Evolutionary conservation across 805 yeast genomes (phyloP), one percentile per base, ranked within the genome.

Genomic region (Spathaspora gorwiae): DNA sequence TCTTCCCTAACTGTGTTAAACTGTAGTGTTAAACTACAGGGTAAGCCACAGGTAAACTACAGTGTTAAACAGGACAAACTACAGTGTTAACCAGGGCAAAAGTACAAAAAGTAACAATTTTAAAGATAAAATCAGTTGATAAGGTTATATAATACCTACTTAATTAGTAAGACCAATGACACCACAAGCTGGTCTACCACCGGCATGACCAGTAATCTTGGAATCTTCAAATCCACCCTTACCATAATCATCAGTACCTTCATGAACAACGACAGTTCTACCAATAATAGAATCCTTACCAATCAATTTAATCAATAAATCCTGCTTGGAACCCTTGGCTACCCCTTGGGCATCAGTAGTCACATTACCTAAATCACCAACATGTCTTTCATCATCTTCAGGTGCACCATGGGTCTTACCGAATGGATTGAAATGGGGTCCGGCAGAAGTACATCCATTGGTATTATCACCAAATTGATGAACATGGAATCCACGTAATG

Each of bases 401-500:
- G 96, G 96, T 46, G 90, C 90, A 75, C 97, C 97, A 68, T 90
- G 97, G 55, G 80, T 80, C 77, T 86, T 85, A 51, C 80, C 77
- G 66, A 84, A 85, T 56, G 97, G 97, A 80, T 90, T 72, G 81
- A 89, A 90, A 75, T 90, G 97, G 48, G 97, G 96, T 64, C 97
- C 97, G 45, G 97, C 97, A 55, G 96, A 87, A 49, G 96, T 92
- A 76, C 99, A 94, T 55, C 99, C 99, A 69, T 94, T 94, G 73
- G 99, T 89, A 83, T 88, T 89, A 78, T 94, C 99, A 75, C 99
- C 99, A 62, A 94, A 94, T 65, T 88, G 85, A 73, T 94, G 99
- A 65, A 94, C 75, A 79, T 94, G 99, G 96, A 94, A 92, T 44
- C 99, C 99, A 72, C 96, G 84, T 65, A 78, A 73, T 42, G 96